A percentile compares a stretch with the other conserved stretches of the same genome.
Evolutionary conservation across 331 rosid genomes (phyloP).

Genomic region (Pyracantha coccinea): DNA sequence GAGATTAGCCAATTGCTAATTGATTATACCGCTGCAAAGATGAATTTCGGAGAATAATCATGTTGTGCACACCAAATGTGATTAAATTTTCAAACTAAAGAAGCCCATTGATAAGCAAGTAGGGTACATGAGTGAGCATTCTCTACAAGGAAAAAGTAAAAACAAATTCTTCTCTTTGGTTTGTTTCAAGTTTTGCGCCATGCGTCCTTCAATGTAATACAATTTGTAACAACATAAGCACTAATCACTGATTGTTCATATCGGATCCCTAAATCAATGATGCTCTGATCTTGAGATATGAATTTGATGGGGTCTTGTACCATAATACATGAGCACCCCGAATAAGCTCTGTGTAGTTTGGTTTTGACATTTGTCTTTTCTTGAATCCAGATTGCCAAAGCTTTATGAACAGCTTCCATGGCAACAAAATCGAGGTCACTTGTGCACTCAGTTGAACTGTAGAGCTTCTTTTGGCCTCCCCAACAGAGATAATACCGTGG

Average conservation of each 20-base stretch:
- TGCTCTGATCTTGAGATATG: background rate
- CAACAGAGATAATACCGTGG: slow-evolving; percentile 57
- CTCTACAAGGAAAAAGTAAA: background rate
- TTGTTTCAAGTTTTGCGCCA: background rate
- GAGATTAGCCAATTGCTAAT: background rate
- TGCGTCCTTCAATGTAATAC: background rate
- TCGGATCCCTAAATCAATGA: background rate
- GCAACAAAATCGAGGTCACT: slow-evolving; percentile 6
- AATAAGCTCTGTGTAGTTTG: background rate
- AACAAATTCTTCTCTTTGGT: background rate
- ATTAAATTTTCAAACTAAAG: background rate
- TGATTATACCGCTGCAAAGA: background rate
- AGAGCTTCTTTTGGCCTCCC: slow-evolving; percentile 77
- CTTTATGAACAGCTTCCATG: slow-evolving; percentile 13
- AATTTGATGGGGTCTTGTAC: background rate
- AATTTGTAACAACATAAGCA: background rate
- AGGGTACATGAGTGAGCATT: background rate
- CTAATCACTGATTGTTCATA: background rate
- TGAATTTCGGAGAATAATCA: background rate
- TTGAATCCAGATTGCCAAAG: background rate
- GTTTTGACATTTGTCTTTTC: background rate
- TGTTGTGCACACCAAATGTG: background rate
- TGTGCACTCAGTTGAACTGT: slow-evolving; percentile 12
- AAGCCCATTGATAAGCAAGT: background rate
- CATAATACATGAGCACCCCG: background rate